These are phyloP conservation scores for Cyanidium caldarium DNA, from an alignment of 23 red algal genomes.

Conservation along the genomic window DNA sequence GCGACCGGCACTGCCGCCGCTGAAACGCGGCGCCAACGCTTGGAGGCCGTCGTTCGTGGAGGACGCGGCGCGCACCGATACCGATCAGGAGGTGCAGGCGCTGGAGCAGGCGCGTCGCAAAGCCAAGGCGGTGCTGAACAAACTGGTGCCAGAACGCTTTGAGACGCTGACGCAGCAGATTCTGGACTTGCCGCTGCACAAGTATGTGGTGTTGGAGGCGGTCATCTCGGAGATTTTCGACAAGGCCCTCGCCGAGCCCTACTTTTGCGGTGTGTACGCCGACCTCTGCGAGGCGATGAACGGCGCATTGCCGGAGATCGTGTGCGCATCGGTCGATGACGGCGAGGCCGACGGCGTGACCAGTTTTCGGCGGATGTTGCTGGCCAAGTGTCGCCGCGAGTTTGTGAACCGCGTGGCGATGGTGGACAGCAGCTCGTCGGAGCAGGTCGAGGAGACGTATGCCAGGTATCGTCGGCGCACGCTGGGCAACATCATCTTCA, in stretches of 20 bases:
- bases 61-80: not conserved
- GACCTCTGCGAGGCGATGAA: not conserved
- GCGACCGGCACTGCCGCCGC: not conserved
- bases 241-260: slow-evolving; percentile 3
- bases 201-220: not conserved
- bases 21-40: not conserved
- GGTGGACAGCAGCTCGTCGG: not conserved
- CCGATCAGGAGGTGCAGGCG: not conserved
- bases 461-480: slow-evolving; percentile 28
- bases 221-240: slow-evolving; percentile 4
- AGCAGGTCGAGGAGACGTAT: not conserved
- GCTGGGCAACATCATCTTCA: slow-evolving; percentile 92
- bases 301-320: not conserved
- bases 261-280: slow-evolving; percentile 4
- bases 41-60: not conserved
- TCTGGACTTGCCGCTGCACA: not conserved
- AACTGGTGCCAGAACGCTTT: not conserved
- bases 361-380: not conserved
- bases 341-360: not conserved
- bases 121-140: slow-evolving; percentile 4
- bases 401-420: not conserved
- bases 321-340: not conserved
- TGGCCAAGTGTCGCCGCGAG: not conserved
- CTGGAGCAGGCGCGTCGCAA: not conserved
- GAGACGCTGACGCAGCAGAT: not conserved